A percentile compares a stretch with the other conserved stretches of the same genome.
Evolutionary conservation across 1,139 yeast genomes (phyloP).

Genomic region (Candida dubliniensis): DNA sequence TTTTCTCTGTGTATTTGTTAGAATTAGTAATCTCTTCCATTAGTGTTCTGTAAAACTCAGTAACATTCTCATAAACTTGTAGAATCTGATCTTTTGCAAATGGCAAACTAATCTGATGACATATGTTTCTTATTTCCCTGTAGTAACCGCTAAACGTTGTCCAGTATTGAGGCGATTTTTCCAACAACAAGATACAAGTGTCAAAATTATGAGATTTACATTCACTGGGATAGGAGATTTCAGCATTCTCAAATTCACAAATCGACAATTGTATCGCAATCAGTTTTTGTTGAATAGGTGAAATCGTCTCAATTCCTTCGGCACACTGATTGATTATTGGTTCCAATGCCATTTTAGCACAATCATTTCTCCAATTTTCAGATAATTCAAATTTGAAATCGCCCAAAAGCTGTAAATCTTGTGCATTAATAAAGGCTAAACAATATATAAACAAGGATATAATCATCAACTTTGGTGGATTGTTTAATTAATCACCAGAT

Average conservation of each 20-base stretch:
- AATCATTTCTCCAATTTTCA: slow-evolving; percentile 16
- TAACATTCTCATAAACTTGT: slow-evolving; percentile 46
- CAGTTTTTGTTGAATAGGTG: slow-evolving; percentile 27
- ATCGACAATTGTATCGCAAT: slow-evolving; percentile 52
- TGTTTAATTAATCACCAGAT: no score
- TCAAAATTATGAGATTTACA: slow-evolving; percentile 26
- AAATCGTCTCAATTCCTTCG: slow-evolving; percentile 34
- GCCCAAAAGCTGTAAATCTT: not conserved
- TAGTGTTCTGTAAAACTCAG: slow-evolving; percentile 29
- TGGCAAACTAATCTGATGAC: slow-evolving; percentile 52
- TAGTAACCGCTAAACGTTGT: slow-evolving; percentile 61
- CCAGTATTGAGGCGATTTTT: slow-evolving; percentile 55
- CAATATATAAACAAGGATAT: not conserved
- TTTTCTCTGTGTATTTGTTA: slow-evolving; percentile 13
- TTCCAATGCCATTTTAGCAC: slow-evolving; percentile 28
- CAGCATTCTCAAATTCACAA: slow-evolving; percentile 54
- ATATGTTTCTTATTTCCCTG: slow-evolving; percentile 46
- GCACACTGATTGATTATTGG: slow-evolving; percentile 30
- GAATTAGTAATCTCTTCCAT: slow-evolving; percentile 19
- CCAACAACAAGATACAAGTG: slow-evolving; percentile 41
- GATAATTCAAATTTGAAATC: not conserved
- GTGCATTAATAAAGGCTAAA: not conserved
- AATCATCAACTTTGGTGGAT: not conserved
- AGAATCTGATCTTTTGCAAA: slow-evolving; percentile 53
- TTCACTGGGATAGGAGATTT: slow-evolving; percentile 32